These are phyloP conservation scores for Chalciporus pseudorubinellus DNA, from an alignment of 768 basidiomycete species.

Conservation along the genomic window DNA sequence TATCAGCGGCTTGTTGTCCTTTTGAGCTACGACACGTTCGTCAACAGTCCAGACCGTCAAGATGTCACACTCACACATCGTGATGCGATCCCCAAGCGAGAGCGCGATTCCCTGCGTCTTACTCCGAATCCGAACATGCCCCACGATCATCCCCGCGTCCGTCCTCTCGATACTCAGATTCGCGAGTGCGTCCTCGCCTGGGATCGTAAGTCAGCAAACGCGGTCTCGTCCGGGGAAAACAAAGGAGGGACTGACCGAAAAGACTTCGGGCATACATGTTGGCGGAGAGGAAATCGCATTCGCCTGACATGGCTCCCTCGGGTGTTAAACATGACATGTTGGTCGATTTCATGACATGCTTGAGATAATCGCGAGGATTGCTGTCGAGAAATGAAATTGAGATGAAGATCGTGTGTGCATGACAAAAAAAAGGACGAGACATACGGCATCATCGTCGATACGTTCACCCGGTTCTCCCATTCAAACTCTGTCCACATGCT, in stretches of 20 bases:
- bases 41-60: neutral
- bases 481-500: slow-evolving; percentile 99
- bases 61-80: slow-evolving; percentile 48
- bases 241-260: slow-evolving; percentile 66
- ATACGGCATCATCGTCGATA: slow-evolving; percentile 78
- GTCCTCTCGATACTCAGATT: slow-evolving; percentile 91
- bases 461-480: slow-evolving; percentile 99
- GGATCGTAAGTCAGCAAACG: neutral
- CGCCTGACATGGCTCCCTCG: slow-evolving; percentile 81
- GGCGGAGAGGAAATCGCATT: slow-evolving; percentile 95
- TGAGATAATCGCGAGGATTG: slow-evolving; percentile 84
- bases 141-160: slow-evolving; percentile 76
- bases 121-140: slow-evolving; percentile 93
- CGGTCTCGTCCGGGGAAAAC: neutral
- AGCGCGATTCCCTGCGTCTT: slow-evolving; percentile 98
- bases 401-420: neutral
- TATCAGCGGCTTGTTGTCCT: slow-evolving; percentile 36
- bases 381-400: slow-evolving; percentile 34
- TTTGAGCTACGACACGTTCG: slow-evolving; percentile 37
- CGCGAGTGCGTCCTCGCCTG: slow-evolving; percentile 94
- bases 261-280: slow-evolving; percentile 95
- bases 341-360: slow-evolving; percentile 93
- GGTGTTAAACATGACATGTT: slow-evolving; percentile 98
- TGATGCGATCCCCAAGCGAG: slow-evolving; percentile 89
- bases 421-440: slow-evolving; percentile 31